Percentiles rank a stretch among this genome's conserved stretches.
Conservation (phyloP, 2,329 filamentous ascomycete genomes). For the Pyrenophora graminea region DNA sequence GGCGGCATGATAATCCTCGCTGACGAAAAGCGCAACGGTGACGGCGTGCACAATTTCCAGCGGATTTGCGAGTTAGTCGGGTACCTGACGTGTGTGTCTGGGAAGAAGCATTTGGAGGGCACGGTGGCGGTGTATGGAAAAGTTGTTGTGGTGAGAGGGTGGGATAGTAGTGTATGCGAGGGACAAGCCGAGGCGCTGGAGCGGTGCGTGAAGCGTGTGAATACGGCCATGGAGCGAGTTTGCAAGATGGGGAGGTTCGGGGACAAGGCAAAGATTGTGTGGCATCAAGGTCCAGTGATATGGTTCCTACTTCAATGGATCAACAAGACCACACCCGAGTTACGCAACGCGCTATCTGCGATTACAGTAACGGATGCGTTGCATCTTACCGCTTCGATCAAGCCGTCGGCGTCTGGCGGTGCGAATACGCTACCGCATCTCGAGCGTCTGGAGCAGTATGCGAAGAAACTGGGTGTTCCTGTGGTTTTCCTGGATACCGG, state of each 20-base stretch:
- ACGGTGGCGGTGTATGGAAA: slow-evolving; percentile 29
- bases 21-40: slow-evolving; percentile 14
- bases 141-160: slow-evolving; percentile 38
- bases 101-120: slow-evolving; percentile 32
- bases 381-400: slow-evolving; percentile 20
- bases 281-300: slow-evolving; percentile 42
- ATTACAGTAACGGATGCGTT: slow-evolving; percentile 35
- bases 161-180: slow-evolving; percentile 23
- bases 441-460: slow-evolving; percentile 30
- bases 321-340: slow-evolving; percentile 27
- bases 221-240: slow-evolving; percentile 26
- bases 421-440: slow-evolving; percentile 30
- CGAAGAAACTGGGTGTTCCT: slow-evolving; percentile 28
- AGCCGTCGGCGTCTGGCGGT: slow-evolving; percentile 26
- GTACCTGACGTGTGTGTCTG: slow-evolving; percentile 27
- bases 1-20: slow-evolving; percentile 39
- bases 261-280: slow-evolving; percentile 32
- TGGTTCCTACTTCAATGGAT: slow-evolving; percentile 37
- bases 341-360: slow-evolving; percentile 27
- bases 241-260: slow-evolving; percentile 18
- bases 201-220: slow-evolving; percentile 30
- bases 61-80: slow-evolving; percentile 35
- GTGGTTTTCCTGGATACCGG: slow-evolving; percentile 36
- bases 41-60: slow-evolving; percentile 22
- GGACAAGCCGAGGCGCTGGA: slow-evolving; percentile 17